Evolutionary conservation across 2,329 filamentous ascomycete species (phyloP).

Genomic region (Epichloe sibirici): DNA sequence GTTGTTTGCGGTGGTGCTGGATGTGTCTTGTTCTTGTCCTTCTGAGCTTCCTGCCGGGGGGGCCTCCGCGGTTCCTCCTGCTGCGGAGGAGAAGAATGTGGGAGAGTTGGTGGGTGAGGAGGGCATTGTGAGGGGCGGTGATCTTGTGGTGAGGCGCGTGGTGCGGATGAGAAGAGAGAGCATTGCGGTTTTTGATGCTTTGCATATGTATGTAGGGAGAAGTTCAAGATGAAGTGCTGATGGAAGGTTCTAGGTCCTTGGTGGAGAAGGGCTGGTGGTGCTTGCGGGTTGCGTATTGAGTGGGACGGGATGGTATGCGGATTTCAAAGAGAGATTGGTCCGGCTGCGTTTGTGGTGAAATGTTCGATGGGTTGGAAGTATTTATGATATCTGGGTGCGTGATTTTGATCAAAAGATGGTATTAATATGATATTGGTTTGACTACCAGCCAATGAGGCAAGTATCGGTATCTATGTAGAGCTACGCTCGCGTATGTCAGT

Average conservation of each 20-base stretch:
- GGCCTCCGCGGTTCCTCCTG: neutral
- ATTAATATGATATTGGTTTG: too few species aligned
- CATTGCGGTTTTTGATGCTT: neutral
- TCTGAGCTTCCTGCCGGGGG: neutral
- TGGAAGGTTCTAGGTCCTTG: constrained; percentile 1
- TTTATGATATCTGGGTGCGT: too few species aligned
- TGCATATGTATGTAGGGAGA: too few species aligned
- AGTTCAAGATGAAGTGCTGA: neutral
- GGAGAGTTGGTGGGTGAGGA: neutral
- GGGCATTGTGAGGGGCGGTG: neutral
- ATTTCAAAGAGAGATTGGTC: too few species aligned
- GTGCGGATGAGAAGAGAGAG: neutral
- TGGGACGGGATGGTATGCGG: too few species aligned
- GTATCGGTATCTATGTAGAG: too few species aligned
- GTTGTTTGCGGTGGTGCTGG: constrained; percentile 3
- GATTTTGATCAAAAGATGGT: too few species aligned
- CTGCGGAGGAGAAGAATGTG: neutral
- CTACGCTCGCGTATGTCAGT: too few species aligned
- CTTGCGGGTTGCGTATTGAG: neutral
- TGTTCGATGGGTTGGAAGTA: too few species aligned
- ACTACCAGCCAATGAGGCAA: too few species aligned
- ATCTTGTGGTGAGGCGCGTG: neutral
- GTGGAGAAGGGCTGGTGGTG: neutral
- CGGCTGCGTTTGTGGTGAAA: neutral
- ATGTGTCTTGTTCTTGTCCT: neutral